Base-by-base conservation (phyloP, 129 eudicot genomes). In the Sambucus nigra region DNA sequence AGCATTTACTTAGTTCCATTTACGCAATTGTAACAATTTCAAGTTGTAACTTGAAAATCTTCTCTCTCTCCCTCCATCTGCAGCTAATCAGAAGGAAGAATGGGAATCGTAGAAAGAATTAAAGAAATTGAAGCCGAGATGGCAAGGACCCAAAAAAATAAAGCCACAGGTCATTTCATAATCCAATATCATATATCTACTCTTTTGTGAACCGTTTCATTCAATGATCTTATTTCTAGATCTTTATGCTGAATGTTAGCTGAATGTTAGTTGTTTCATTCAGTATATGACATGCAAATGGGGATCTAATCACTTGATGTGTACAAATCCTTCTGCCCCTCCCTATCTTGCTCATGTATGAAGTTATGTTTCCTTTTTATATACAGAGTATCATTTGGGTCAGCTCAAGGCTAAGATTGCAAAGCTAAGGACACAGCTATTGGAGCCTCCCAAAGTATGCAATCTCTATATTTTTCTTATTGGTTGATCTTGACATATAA, bases 351-450 rank as follows among this genome's bases (percentile, higher is more conserved):
- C 35, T 47, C 1, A 15, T 28, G 25, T 3, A 5, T 55, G 25
- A 18, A 2, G 10, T 16, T 38, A 20, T 0, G n/a, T 38, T 23
- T 54, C 26, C 29, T 40, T 14, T 38, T 24, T 47, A 16, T 28
- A 10, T 33, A 57, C 86, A 91, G 98, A 91, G 50, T 91, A 91
- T 80, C 98, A 91, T 82, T 63, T 91, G 89, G 98, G 98, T 65
- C 98, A 91, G 80, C 98, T 91, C 57, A 91, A 91, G 83, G 98
- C 98, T 24, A 91, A 91, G 94, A 85, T 91, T 65, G 98, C 98
- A 24, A 91, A 91, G 79, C 84, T 91, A 60, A 81, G 98, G 82
- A 91, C 98, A 51, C 98, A 91, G 50, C 55, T 91, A 19, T 55
- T 91, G 72, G 98, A 91, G 78, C 98, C 98, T 67, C 98, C 98